Evolutionary conservation across 148 eudicot genomes (phyloP), one percentile per base, ranked within the genome.

Genomic region (Polygonum maritimum): DNA sequence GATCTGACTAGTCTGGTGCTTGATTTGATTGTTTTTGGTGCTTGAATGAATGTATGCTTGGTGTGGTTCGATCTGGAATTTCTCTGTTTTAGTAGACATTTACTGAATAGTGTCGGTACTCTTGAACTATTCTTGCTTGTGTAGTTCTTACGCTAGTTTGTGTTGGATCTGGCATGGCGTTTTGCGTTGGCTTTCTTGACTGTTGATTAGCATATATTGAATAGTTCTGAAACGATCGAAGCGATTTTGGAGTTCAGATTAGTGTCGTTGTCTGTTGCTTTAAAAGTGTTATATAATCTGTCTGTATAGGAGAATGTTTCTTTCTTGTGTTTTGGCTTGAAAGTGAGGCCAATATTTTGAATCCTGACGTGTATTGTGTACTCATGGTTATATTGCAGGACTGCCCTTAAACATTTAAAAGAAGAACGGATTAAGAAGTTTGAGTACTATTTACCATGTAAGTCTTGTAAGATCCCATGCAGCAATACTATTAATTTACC

Each of bases 401-500:
- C 91, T 81, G 96, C 94, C 71, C 80, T 95, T 51, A 89, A 83
- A 75, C 94, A 88, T 78, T 40, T 92, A 88, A 94, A 89, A 83
- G 63, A 85, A 83, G 98, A 94, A 1, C 96, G 96, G 33, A 85
- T 90, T 47, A 94, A 92, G 92, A 90, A 88, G 73, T 94, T 89
- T 76, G 97, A 94, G 81, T 94, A 94, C 76, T 94, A 97, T 85
- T 87, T 94, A 80, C 98, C 98, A 47, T n/a, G n/a, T n/a, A n/a
- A n/a, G n/a, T n/a, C n/a, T n/a, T 92, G 98, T 94, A 79, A 88
- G 98, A 89, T 71, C 38, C 21, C 38, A 35, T 40, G 2, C 10
- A 22, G 36, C 16, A 22, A 26, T 26, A 74, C 21, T 44, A 51
- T 35, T n/a, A n/a, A n/a, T 71, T n/a, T 76, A 16, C 5, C 71